These are phyloP conservation scores for Cercospora beticola DNA, from an alignment of 2,329 filamentous ascomycete species.

Conservation along the genomic window DNA sequence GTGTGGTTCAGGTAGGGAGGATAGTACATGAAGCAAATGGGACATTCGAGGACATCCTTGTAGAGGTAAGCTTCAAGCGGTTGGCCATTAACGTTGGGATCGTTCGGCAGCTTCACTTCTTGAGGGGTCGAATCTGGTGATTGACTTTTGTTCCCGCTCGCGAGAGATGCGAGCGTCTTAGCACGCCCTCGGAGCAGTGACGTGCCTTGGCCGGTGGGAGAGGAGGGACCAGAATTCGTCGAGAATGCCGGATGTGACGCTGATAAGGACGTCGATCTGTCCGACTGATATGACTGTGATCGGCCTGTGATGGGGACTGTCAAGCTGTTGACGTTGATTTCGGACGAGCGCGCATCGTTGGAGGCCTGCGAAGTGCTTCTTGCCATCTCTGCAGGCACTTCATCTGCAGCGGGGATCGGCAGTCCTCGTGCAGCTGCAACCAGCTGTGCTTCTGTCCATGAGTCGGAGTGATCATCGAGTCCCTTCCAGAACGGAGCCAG, in stretches of 20 bases:
- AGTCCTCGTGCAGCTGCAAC: slow-evolving; percentile 83
- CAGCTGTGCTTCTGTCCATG: slow-evolving; percentile 94
- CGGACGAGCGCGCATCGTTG: slow-evolving; percentile 52
- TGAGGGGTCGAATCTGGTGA: slow-evolving; percentile 68
- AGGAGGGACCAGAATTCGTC: slow-evolving; percentile 46
- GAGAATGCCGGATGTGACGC: slow-evolving; percentile 64
- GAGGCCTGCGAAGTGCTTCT: slow-evolving; percentile 39
- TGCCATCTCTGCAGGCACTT: slow-evolving; percentile 70
- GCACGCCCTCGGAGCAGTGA: slow-evolving; percentile 75
- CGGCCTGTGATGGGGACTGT: slow-evolving; percentile 77
- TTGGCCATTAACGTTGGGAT: slow-evolving; percentile 92
- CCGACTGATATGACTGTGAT: slow-evolving; percentile 76
- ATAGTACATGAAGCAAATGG: slow-evolving; percentile 95
- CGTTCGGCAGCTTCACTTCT: slow-evolving; percentile 75
- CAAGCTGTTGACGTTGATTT: slow-evolving; percentile 66
- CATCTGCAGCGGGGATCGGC: slow-evolving; percentile 78
- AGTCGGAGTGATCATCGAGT: slow-evolving; percentile 80
- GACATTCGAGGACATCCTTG: slow-evolving; percentile 85
- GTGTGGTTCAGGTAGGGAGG: slow-evolving; percentile 93
- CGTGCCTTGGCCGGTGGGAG: slow-evolving; percentile 46
- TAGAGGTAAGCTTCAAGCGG: slow-evolving; percentile 90
- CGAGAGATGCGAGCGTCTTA: slow-evolving; percentile 82
- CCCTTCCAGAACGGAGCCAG: slow-evolving; percentile 95
- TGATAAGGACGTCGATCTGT: slow-evolving; percentile 59
- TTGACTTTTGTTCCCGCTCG: slow-evolving; percentile 69